Conservation (phyloP, 768 basidiomycete genomes). For the Russula vinacea region DNA sequence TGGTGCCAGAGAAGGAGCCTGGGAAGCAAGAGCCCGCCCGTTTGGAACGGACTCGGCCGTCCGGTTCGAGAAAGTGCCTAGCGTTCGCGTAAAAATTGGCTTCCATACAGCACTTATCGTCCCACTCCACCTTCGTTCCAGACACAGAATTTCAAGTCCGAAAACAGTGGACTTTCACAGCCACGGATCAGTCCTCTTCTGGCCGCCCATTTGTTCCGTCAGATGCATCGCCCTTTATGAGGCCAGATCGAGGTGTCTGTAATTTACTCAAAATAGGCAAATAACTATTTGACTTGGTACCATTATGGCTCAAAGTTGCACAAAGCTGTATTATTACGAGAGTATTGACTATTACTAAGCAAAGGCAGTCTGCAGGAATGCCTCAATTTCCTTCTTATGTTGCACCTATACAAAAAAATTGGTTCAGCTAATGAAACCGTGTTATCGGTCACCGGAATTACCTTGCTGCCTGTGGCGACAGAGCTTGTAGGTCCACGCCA, state of each 20-base stretch:
- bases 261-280: constrained; percentile 17
- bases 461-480: constrained; percentile 90
- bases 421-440: no score
- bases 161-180: neutral
- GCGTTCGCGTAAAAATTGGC: constrained; percentile 21
- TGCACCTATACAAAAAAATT: constrained; percentile 45
- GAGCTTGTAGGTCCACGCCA: constrained; percentile 91
- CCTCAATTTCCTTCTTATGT: constrained; percentile 89
- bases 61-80: constrained; percentile 20
- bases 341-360: constrained; percentile 25
- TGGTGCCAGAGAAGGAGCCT: constrained; percentile 27
- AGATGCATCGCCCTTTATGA: neutral
- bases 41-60: constrained; percentile 11
- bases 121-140: neutral
- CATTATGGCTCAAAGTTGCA: neutral
- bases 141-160: neutral
- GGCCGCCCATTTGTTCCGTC: neutral
- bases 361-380: constrained; percentile 65
- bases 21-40: neutral
- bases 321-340: constrained; percentile 13
- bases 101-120: neutral
- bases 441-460: no score
- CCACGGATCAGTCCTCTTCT: neutral
- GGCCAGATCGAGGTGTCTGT: constrained; percentile 3
- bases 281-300: constrained; percentile 10